Base-by-base conservation (phyloP, 2,329 filamentous ascomycete species). In the Gnomoniopsis sp. region DNA sequence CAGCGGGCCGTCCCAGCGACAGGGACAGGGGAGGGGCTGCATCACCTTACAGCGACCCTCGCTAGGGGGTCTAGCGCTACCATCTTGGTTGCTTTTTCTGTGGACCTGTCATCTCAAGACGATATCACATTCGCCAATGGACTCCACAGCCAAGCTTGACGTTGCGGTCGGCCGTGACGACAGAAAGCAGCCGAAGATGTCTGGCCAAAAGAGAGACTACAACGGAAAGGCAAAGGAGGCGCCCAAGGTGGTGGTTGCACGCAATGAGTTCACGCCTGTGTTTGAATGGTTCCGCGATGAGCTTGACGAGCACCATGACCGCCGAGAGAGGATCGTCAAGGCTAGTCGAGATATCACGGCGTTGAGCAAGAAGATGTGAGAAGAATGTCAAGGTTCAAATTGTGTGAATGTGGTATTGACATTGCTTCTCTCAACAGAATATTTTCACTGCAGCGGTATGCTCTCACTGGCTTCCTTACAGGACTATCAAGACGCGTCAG, bases 281-380 rank as follows among this genome's bases (percentile, higher is more conserved):
- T 99, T 99, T 71, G 88, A 91, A 72, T 77, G 73, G 8, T 96
- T 98, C 72, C 88, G 93, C 53, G 82, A 88, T 68, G 93, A 97
- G 74, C 80, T 99, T 30, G 95, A 99, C 69, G 86, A 95, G 74
- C 93, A 98, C 71, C 91, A 99, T 73, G 95, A 98, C 74, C 88
- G 95, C 17, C 84, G 92, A 58, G 93, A 97, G 76, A 85, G 89
- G 55, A 86, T 96, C 65, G 90, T 96, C 69, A 99, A 98, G 77
- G 88, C 88, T 2, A 96, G 91, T 10, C 82, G 93, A 62, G 95
- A 99, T 72, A 90, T 99, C 59, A 99, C 95, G 7, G 92, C 91
- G 0, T 79, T 92, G 55, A 96, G 91, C 75, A 99, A 99, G 80
- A 99, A 98, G 77, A 96, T 98, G 92, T 96, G 74, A 76, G 81